Base-by-base conservation (phyloP, 768 basidiomycete genomes). In the Cystobasidiopsis lactophilus region DNA sequence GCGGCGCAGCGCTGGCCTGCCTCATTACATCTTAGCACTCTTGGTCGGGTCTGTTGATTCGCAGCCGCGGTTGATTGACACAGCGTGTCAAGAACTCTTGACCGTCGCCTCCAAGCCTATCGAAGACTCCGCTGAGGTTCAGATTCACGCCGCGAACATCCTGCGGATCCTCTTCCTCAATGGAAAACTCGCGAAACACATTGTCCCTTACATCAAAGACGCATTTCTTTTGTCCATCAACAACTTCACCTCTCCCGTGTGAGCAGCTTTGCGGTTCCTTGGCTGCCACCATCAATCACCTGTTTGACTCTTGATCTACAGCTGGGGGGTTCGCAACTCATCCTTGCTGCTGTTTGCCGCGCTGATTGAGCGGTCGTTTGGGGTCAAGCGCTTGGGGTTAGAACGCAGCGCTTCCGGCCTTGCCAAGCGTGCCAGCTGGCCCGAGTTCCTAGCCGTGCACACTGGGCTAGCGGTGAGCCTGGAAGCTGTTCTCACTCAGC, bases 241-340 rank as follows among this genome's bases (percentile, higher is more conserved):
- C 11, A 35, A 24, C 41, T 56, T 56, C 27, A 52, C 24, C 19
- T 33, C 52, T 19, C 16, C 40, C 5, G 26, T 13, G 51, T 47
- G 35, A 52, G 52, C 33, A 37, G 19, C 39, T n/a, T 5, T 43
- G 23, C 41, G 27, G 14, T 53, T n/a, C n/a, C n/a, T n/a, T n/a
- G n/a, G n/a, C n/a, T n/a, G n/a, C n/a, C n/a, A n/a, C n/a, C 3
- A 23, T 21, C 21, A 14, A 47, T 50, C 31, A 27, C n/a, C 29
- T 45, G 43, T 7, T n/a, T 31, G 19, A 49, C 18, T 48, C 30
- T 40, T 45, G 13, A n/a, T n/a, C 48, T 16, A 23, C 40, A 55
- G 54, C 38, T 55, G 55, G 55, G 40, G 26, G 19, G 27, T 56
- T 23, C 55, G 55, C 4, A 56, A 56, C 27, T 52, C 51, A 7